Evolutionary conservation across 75 land plant genomes (phyloP).

Genomic region (Cryptomeria japonica): DNA sequence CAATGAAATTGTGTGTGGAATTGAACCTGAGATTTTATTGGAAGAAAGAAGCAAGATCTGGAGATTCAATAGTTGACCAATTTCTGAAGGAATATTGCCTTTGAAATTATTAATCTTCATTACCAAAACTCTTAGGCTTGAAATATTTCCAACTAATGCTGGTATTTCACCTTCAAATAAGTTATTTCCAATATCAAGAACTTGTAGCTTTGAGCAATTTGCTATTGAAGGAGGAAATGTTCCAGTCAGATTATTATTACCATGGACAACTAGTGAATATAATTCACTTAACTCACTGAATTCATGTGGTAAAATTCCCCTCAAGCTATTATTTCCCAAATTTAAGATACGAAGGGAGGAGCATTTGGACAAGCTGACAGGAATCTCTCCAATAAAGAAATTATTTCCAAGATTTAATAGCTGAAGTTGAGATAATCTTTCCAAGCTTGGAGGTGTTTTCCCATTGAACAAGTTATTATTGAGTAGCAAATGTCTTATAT

Average conservation of each 20-base stretch:
- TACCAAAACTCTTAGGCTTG: constrained; percentile 22
- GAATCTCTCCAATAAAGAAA: constrained; percentile 13
- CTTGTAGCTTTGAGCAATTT: constrained; percentile 32
- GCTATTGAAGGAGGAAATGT: constrained; percentile 31
- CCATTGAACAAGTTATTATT: constrained; percentile 19
- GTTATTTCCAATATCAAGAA: constrained; percentile 33
- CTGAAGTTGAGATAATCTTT: constrained; percentile 4
- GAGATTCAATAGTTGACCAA: constrained; percentile 21
- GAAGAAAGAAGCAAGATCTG: constrained; percentile 34
- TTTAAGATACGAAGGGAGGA: constrained; percentile 10
- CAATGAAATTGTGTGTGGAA: too few relatives aligned
- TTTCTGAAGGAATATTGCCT: constrained; percentile 29
- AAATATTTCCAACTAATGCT: constrained; percentile 28
- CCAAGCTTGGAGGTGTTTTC: constrained; percentile 19
- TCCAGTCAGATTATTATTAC: constrained; percentile 39
- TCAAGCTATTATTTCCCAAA: constrained; percentile 20
- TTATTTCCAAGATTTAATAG: constrained; percentile 12
- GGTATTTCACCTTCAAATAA: constrained; percentile 46
- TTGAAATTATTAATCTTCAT: constrained; percentile 31
- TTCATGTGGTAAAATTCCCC: constrained; percentile 26
- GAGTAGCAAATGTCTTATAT: neutral
- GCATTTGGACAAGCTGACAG: neutral
- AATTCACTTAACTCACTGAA: constrained; percentile 14
- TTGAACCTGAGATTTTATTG: constrained; percentile 16
- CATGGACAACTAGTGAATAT: constrained; percentile 15